Conservation (phyloP, 805 yeast species). For the Zygoascus tannicola region DNA sequence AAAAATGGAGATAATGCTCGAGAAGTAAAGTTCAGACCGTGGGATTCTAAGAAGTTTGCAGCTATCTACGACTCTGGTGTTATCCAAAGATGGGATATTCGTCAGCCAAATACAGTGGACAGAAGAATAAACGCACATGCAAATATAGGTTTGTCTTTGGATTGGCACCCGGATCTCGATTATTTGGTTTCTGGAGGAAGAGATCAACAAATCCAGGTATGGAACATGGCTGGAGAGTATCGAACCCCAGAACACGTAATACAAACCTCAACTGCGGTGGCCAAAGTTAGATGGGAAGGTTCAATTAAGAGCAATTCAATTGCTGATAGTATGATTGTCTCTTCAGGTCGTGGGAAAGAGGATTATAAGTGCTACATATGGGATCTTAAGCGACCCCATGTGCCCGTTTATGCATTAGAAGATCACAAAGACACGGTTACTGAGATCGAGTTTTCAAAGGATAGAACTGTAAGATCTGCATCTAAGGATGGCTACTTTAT, state of each 20-base stretch:
- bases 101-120: constrained; percentile 56
- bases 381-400: constrained; percentile 57
- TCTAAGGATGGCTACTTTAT: constrained; percentile 43
- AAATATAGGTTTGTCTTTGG: constrained; percentile 81
- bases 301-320: constrained; percentile 22
- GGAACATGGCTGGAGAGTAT: constrained; percentile 46
- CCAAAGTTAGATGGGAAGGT: constrained; percentile 61
- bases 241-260: constrained; percentile 61
- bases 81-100: constrained; percentile 77
- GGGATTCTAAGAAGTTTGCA: constrained; percentile 49
- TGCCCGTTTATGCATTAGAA: constrained; percentile 52
- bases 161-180: constrained; percentile 80
- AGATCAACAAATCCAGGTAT: constrained; percentile 71
- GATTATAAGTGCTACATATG: constrained; percentile 61
- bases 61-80: constrained; percentile 86
- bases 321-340: constrained; percentile 42
- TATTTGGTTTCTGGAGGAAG: constrained; percentile 87
- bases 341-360: constrained; percentile 56
- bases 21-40: constrained; percentile 47
- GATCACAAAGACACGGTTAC: constrained; percentile 42
- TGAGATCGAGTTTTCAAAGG: constrained; percentile 48
- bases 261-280: constrained; percentile 67
- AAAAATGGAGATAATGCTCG: constrained; percentile 66
- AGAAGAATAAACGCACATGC: constrained; percentile 77
- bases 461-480: constrained; percentile 38